Conservation (phyloP, 257 asterid genomes). For the Jacaranda mimosifolia region DNA sequence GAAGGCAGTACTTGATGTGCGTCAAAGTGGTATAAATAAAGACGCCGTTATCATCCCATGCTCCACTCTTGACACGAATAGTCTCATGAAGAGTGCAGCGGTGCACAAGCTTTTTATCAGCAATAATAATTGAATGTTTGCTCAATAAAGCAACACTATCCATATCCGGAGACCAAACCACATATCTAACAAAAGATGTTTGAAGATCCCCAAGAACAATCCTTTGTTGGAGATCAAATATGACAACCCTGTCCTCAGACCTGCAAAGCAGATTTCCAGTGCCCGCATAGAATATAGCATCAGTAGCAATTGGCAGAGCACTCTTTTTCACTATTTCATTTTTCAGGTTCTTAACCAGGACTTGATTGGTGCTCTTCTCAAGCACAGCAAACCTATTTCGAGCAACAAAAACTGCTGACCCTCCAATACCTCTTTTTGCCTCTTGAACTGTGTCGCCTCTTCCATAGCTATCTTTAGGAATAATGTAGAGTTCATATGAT, state of each 20-base stretch:
- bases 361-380: slow-evolving; percentile 86
- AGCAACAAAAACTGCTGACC: slow-evolving; percentile 92
- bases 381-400: slow-evolving; percentile 96
- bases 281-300: slow-evolving; percentile 96
- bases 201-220: slow-evolving; percentile 86
- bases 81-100: slow-evolving; percentile 99
- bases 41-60: slow-evolving; percentile 98
- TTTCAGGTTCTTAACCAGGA: slow-evolving; percentile 78
- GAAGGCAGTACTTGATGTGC: slow-evolving; percentile 97
- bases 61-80: slow-evolving; percentile 98
- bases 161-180: slow-evolving; percentile 96
- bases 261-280: slow-evolving; percentile 92
- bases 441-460: slow-evolving; percentile 89
- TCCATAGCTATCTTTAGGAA: slow-evolving; percentile 86
- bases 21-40: slow-evolving; percentile 92
- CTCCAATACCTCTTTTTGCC: slow-evolving; percentile 87
- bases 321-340: slow-evolving; percentile 84
- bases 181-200: slow-evolving; percentile 78
- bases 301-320: slow-evolving; percentile 76
- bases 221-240: slow-evolving; percentile 93
- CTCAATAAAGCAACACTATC: slow-evolving; percentile 91
- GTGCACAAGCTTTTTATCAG: slow-evolving; percentile 89
- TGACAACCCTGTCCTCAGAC: slow-evolving; percentile 90
- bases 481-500: slow-evolving; percentile 84
- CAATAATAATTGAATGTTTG: slow-evolving; percentile 92